Conservation (phyloP, 768 basidiomycete genomes). For the Brasilioporus rufonigricans region DNA sequence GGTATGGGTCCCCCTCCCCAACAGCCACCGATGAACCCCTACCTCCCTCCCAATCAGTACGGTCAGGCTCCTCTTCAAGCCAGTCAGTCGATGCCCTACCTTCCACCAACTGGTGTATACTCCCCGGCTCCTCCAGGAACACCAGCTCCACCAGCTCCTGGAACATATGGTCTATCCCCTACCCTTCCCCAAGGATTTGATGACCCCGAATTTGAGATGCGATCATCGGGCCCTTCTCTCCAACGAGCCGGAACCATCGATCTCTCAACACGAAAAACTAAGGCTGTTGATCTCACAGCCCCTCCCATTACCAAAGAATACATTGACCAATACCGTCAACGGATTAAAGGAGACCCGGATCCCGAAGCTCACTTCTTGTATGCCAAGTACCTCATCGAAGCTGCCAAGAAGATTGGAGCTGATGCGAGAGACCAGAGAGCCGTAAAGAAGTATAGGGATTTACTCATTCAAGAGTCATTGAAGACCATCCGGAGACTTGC, state of each 20-base stretch:
- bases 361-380: slow-evolving; percentile 97
- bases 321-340: slow-evolving; percentile 95
- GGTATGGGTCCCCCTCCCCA: slow-evolving; percentile 64
- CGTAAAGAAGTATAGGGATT: slow-evolving; percentile 88
- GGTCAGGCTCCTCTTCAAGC: slow-evolving; percentile 23
- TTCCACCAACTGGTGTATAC: slow-evolving; percentile 30
- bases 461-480: slow-evolving; percentile 82
- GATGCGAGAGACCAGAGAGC: slow-evolving; percentile 74
- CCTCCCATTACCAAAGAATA: slow-evolving; percentile 95
- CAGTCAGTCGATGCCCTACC: slow-evolving; percentile 32
- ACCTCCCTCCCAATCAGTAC: slow-evolving; percentile 24
- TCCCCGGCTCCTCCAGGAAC: slow-evolving; percentile 17
- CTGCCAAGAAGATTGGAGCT: slow-evolving; percentile 85
- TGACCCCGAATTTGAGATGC: slow-evolving; percentile 53
- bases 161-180: slow-evolving; percentile 22
- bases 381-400: slow-evolving; percentile 98
- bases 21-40: slow-evolving; percentile 19
- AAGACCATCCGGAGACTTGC: slow-evolving; percentile 92
- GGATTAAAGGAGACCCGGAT: slow-evolving; percentile 97
- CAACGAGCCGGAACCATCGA: slow-evolving; percentile 57
- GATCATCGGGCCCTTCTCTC: slow-evolving; percentile 42
- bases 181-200: slow-evolving; percentile 33
- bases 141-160: slow-evolving; percentile 15
- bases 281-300: slow-evolving; percentile 76
- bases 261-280: slow-evolving; percentile 63